Evolutionary conservation across 2,329 filamentous ascomycete species (phyloP).

Genomic region (Colletotrichum siamense): DNA sequence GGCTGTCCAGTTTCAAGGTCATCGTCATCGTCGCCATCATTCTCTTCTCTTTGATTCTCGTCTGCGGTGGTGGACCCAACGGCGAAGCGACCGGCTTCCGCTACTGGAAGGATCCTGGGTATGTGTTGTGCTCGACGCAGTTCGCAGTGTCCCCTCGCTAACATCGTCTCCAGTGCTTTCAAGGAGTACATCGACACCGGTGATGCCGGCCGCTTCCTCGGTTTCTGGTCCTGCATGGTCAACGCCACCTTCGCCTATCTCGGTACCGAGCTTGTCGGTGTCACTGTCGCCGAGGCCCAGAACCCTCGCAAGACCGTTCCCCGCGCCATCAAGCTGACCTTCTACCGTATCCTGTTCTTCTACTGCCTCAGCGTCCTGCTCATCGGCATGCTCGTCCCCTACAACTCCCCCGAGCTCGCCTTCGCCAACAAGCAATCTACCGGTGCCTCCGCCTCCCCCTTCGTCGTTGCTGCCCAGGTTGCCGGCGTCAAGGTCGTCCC

Average conservation of each 20-base stretch:
- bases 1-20: slow-evolving; percentile 71
- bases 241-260: slow-evolving; percentile 82
- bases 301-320: slow-evolving; percentile 81
- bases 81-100: slow-evolving; percentile 68
- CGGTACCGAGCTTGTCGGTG: slow-evolving; percentile 77
- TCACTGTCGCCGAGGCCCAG: slow-evolving; percentile 80
- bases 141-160: not conserved
- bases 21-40: slow-evolving; percentile 71
- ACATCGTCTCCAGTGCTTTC: slow-evolving; percentile 46
- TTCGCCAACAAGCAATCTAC: slow-evolving; percentile 57
- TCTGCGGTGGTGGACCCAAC: slow-evolving; percentile 69
- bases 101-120: slow-evolving; percentile 69
- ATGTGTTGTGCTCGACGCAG: not conserved
- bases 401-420: slow-evolving; percentile 64
- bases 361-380: slow-evolving; percentile 78
- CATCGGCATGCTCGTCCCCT: slow-evolving; percentile 79
- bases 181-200: slow-evolving; percentile 48
- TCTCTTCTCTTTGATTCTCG: slow-evolving; percentile 67
- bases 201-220: slow-evolving; percentile 59
- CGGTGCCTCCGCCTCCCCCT: slow-evolving; percentile 70
- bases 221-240: slow-evolving; percentile 75
- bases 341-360: slow-evolving; percentile 83
- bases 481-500: slow-evolving; percentile 68
- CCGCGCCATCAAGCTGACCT: slow-evolving; percentile 79
- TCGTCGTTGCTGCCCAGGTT: slow-evolving; percentile 74